Conservation (phyloP, 495 filamentous ascomycete species). For the Penicillium canariense region DNA sequence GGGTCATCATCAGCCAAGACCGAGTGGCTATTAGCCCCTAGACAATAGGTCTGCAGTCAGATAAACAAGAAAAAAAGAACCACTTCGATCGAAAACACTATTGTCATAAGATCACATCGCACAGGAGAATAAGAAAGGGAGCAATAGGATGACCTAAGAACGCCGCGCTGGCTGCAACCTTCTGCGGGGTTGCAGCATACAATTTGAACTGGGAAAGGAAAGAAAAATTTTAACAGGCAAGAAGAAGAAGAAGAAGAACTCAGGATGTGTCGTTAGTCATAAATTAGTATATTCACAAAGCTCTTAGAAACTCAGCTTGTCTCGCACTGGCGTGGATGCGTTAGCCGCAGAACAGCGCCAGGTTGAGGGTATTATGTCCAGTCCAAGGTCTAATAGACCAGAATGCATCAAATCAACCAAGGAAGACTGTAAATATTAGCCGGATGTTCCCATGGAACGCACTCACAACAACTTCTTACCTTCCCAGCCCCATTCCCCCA, state of each 20-base stretch:
- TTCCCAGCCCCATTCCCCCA: slow-evolving; percentile 80
- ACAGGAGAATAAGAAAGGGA: background rate
- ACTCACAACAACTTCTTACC: slow-evolving; percentile 42
- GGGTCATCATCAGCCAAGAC: background rate
- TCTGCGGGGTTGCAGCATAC: slow-evolving; percentile 2
- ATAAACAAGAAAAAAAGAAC: slow-evolving; percentile 8
- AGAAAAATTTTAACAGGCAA: background rate
- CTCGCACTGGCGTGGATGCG: background rate
- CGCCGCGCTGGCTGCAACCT: slow-evolving; percentile 13
- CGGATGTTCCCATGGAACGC: background rate
- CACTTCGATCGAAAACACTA: slow-evolving; percentile 11
- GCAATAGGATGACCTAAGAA: background rate
- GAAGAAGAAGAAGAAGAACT: background rate
- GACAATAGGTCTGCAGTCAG: slow-evolving; percentile 7
- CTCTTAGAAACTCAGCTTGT: background rate
- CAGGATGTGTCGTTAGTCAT: slow-evolving; percentile 9
- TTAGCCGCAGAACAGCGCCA: background rate
- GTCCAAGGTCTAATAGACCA: no score
- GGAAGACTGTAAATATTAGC: slow-evolving; percentile 9
- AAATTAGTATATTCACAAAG: slow-evolving; percentile 8
- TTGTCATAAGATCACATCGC: slow-evolving; percentile 10
- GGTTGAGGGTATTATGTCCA: background rate
- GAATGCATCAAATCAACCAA: slow-evolving; percentile 2
- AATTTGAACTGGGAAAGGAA: slow-evolving; percentile 5
- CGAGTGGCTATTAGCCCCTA: slow-evolving; percentile 12